Percentiles rank a stretch among this genome's conserved stretches.
phyloP scores from a whole-genome alignment of 805 yeast species.

The Ogataea salicorniae region DNA sequence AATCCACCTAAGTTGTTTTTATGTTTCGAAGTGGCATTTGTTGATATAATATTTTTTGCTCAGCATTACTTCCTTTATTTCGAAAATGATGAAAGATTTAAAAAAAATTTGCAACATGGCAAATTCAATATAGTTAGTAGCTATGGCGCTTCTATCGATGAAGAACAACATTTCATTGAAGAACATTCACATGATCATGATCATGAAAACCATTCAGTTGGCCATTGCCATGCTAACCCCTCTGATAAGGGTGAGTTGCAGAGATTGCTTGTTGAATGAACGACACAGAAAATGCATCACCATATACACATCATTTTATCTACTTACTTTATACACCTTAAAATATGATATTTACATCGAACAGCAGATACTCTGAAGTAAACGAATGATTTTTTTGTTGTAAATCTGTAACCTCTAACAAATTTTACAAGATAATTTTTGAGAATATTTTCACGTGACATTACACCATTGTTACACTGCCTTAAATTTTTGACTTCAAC shows the following conservation, averaged over 20 bases:
- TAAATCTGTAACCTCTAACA: too few relatives aligned
- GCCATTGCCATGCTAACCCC: slow-evolving; percentile 10
- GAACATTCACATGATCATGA: slow-evolving; percentile 33
- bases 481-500: too few relatives aligned
- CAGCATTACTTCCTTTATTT: slow-evolving; percentile 31
- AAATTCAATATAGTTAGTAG: slow-evolving; percentile 2
- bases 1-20: slow-evolving; percentile 31
- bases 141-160: slow-evolving; percentile 22
- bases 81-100: slow-evolving; percentile 21
- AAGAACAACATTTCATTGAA: slow-evolving; percentile 28
- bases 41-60: slow-evolving; percentile 27
- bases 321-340: neutral
- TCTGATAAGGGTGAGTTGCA: slow-evolving; percentile 24
- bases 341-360: too few relatives aligned
- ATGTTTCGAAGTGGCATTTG: slow-evolving; percentile 27
- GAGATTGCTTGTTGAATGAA: slow-evolving; percentile 15
- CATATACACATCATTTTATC: neutral
- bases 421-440: too few relatives aligned
- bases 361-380: too few relatives aligned
- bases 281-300: neutral
- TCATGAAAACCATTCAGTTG: slow-evolving; percentile 7
- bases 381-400: too few relatives aligned
- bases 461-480: slow-evolving; percentile 7
- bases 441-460: slow-evolving; percentile 11
- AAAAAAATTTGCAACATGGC: slow-evolving; percentile 1